Evolutionary conservation across 2,329 filamentous ascomycete genomes (phyloP), one percentile per base, ranked within the genome.

Genomic region (Cucurbitaria berberidis): DNA sequence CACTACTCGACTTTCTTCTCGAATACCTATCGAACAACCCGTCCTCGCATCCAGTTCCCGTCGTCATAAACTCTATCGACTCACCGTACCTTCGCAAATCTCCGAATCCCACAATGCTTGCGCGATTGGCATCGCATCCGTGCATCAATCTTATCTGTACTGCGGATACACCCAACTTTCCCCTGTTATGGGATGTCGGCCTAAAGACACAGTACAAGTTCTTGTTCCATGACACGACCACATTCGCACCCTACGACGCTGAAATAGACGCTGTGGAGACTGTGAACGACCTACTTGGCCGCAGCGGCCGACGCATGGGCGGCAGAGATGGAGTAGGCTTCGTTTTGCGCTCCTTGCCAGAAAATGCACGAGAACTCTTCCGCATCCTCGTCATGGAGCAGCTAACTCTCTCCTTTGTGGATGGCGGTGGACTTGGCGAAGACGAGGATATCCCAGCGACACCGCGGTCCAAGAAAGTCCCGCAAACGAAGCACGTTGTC

Each of bases 261-360:
- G 92, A 96, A 72, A 78, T 91, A 7, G 91, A 96, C 67, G 86
- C 90, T 1, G 91, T 98, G 3, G 92, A 98, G 72, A 90, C 92
- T 58, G 92, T 98, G 13, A 90, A 96, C 72, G 88, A 90, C 66
- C 82, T 97, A 0, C 84, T 98, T 0, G 92, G 93, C 41, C 86
- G 91, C 48, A 91, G 88, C 64, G 87, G 90, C 19, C 83, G 89
- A 45, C 86, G 91, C 36, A 84, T 93, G 7, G 92, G 91, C 48
- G 95, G 95, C 40, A 90, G 92, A 69, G 93, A 97, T 68, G 95
- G 95, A 57, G 90, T 97, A 1, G 88, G 87, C 5, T 98, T 95
- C 69, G 95, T 99, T 49, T 80, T 99, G 48, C 90, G 90, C 67
- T 93, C 89, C 74, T 77, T 99, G 57, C 93, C 95, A 0, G 92